Evolutionary conservation across 345 rosid genomes (phyloP).

Genomic region (Syzygium grande): DNA sequence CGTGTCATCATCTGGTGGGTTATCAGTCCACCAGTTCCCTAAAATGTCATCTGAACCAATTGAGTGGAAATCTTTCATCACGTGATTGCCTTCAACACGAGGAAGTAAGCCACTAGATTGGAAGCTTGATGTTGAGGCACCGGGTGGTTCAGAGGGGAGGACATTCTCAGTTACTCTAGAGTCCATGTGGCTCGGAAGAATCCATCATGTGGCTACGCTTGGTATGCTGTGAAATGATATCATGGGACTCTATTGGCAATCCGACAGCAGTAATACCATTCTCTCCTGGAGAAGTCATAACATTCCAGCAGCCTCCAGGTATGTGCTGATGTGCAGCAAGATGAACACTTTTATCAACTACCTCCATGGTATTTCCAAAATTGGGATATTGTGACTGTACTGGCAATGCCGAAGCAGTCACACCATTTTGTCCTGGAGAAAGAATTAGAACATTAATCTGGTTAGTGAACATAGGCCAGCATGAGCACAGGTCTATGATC

Average conservation of each 20-base stretch:
- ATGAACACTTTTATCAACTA: background rate
- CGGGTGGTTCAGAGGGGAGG: background rate
- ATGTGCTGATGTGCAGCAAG: background rate
- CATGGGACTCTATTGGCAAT: background rate
- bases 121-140: background rate
- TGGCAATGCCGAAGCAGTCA: background rate
- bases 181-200: background rate
- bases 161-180: rapidly evolving
- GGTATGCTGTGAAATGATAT: background rate
- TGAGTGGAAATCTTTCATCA: background rate
- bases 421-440: background rate
- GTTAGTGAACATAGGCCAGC: background rate
- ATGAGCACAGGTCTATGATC: background rate
- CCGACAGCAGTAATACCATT: background rate
- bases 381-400: background rate
- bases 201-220: background rate
- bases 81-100: background rate
- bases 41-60: background rate
- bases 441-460: background rate
- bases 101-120: background rate
- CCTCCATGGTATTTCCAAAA: background rate
- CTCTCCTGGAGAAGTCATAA: background rate
- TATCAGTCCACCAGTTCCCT: background rate
- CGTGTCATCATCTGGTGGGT: background rate
- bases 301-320: background rate